Evolutionary conservation across 2,329 filamentous ascomycete species (phyloP).

Genomic region (Phaeophleospora eucalypticola): DNA sequence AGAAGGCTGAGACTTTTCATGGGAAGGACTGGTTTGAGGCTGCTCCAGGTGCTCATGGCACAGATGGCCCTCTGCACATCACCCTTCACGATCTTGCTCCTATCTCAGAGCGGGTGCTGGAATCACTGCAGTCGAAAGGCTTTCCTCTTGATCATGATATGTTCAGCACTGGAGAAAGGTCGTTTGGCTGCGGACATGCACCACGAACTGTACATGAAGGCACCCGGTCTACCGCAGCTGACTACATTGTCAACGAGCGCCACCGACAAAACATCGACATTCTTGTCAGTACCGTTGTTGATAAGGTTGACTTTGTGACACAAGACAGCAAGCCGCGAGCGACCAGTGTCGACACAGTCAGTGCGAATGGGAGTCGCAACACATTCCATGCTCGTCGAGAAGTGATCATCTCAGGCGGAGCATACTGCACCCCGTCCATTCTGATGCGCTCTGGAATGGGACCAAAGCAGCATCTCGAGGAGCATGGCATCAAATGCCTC

Average conservation of each 20-base stretch:
- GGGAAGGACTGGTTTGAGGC: constrained; percentile 21
- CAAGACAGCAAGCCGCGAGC: constrained; percentile 43
- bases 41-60: constrained; percentile 18
- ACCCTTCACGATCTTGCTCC: constrained; percentile 45
- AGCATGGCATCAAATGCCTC: constrained; percentile 42
- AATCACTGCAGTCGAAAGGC: constrained; percentile 21
- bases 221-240: constrained; percentile 50
- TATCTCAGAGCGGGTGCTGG: constrained; percentile 18
- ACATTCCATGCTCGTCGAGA: constrained; percentile 27
- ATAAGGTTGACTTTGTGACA: constrained; percentile 61
- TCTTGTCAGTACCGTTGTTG: constrained; percentile 42
- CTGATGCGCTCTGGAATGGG: constrained; percentile 54
- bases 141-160: constrained; percentile 23
- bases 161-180: constrained; percentile 39
- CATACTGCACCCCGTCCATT: constrained; percentile 50
- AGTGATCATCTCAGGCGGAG: constrained; percentile 41
- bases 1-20: constrained; percentile 23
- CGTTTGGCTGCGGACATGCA: constrained; percentile 54
- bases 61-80: constrained; percentile 20
- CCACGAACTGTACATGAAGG: constrained; percentile 51
- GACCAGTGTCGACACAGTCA: constrained; percentile 39
- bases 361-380: constrained; percentile 37
- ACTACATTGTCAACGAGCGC: constrained; percentile 45
- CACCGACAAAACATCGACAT: constrained; percentile 45
- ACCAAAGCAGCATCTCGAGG: constrained; percentile 36